These are phyloP conservation scores for Dothistroma pini DNA, from an alignment of 2,329 filamentous ascomycete genomes.

Conservation along the genomic window DNA sequence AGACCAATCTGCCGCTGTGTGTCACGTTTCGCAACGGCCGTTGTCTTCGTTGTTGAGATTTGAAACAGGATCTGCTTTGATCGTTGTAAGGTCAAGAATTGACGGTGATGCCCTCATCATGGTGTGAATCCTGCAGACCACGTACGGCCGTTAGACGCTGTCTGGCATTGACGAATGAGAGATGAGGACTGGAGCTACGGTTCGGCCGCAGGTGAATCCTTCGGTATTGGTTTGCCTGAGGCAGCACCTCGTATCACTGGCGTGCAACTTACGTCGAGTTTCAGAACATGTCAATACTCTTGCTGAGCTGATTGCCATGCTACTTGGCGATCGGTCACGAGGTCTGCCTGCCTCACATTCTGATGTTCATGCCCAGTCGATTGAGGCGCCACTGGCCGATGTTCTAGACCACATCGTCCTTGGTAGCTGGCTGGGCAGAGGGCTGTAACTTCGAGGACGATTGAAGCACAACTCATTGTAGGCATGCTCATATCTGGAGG, in stretches of 20 bases:
- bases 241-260: neutral
- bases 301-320: no score
- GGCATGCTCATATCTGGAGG: neutral
- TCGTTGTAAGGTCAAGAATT: neutral
- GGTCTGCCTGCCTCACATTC: no score
- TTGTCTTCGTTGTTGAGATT: neutral
- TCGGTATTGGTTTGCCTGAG: neutral
- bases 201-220: neutral
- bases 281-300: no score
- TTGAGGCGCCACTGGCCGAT: neutral
- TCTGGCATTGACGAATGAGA: neutral
- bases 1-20: neutral
- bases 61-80: neutral
- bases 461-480: no score
- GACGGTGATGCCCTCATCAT: neutral
- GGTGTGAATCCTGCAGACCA: neutral
- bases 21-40: neutral
- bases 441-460: no score
- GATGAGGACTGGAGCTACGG: neutral
- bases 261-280: neutral
- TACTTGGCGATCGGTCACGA: no score
- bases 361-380: neutral
- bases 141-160: neutral
- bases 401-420: neutral
- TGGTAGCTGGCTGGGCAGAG: neutral